Evolutionary conservation across 2,329 filamentous ascomycete genomes (phyloP).

Genomic region (Diaporthe sp.): DNA sequence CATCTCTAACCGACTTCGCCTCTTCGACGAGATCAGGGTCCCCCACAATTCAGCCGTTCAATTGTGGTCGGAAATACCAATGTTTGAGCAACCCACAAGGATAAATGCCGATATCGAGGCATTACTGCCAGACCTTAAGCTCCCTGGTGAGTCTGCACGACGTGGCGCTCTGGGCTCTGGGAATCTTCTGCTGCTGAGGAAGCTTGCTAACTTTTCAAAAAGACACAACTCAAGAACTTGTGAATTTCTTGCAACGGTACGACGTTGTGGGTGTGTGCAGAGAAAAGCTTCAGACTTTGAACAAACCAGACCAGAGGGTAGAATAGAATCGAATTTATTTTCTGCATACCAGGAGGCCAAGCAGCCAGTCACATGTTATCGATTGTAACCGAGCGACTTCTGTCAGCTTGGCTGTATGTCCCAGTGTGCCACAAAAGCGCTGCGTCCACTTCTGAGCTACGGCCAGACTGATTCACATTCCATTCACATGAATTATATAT

Average conservation of each 20-base stretch:
- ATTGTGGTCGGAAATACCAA: conserved; percentile 11
- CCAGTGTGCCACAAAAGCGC: neutral
- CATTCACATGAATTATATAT: conserved; percentile 2
- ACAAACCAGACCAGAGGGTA: neutral
- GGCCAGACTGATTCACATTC: neutral
- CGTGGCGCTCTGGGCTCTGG: neutral
- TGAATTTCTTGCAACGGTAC: conserved; percentile 6
- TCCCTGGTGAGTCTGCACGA: conserved; percentile 6
- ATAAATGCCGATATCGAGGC: neutral
- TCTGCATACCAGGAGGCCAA: neutral
- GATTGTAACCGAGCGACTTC: neutral
- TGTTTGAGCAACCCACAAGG: conserved; percentile 6
- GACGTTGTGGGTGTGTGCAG: conserved; percentile 17
- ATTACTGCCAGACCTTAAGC: conserved; percentile 2
- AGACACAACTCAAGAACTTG: conserved; percentile 14
- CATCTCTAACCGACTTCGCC: neutral
- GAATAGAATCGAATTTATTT: neutral
- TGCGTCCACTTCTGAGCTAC: neutral
- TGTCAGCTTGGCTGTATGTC: neutral
- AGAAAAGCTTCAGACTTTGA: neutral
- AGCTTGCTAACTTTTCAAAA: neutral
- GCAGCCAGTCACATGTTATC: neutral
- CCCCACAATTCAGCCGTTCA: conserved; percentile 18
- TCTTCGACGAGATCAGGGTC: conserved; percentile 9
- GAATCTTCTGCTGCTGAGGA: neutral